Percentiles rank a stretch among this genome's conserved stretches.
Conservation (phyloP, 2,329 filamentous ascomycete species). For the Lojkania enalia region DNA sequence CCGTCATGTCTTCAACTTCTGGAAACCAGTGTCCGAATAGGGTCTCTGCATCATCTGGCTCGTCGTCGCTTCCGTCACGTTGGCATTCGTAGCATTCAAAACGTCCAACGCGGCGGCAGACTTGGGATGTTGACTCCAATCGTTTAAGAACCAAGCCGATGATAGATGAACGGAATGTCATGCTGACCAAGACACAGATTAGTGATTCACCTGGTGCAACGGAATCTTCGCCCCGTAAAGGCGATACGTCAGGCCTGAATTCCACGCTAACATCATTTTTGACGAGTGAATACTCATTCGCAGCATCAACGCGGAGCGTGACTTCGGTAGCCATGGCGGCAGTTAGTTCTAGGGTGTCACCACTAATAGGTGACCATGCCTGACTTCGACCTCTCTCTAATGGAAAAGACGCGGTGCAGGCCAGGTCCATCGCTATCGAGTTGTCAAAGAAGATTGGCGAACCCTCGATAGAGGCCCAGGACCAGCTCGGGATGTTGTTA, state of each 20-base stretch:
- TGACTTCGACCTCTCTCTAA: conserved; percentile 19
- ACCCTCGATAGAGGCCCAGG: conserved; percentile 42
- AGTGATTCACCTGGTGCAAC: conserved; percentile 35
- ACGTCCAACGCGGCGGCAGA: conserved; percentile 38
- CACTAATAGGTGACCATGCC: conserved; percentile 37
- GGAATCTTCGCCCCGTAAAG: conserved; percentile 30
- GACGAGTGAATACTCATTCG: conserved; percentile 26
- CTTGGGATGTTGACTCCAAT: conserved; percentile 18
- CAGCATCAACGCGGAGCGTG: conserved; percentile 19
- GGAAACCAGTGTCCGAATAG: conserved; percentile 43
- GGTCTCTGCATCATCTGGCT: conserved; percentile 41
- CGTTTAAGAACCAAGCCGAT: conserved; percentile 38
- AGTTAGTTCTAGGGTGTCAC: conserved; percentile 32
- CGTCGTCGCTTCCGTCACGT: conserved; percentile 26
- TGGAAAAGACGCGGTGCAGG: conserved; percentile 34
- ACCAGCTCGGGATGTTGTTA: conserved; percentile 39
- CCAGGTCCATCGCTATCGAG: conserved; percentile 41
- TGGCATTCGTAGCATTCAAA: conserved; percentile 44
- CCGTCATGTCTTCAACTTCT: conserved; percentile 41
- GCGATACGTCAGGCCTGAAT: conserved; percentile 37
- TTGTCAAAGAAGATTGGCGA: conserved; percentile 43
- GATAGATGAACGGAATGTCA: conserved; percentile 43
- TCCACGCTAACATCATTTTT: conserved; percentile 36
- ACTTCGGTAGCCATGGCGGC: conserved; percentile 43
- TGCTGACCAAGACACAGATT: conserved; percentile 38